Percentiles rank a stretch among this genome's conserved stretches.
Evolutionary conservation across 202 grass and related monocot species (phyloP).

Genomic region (Zoysia matrella): DNA sequence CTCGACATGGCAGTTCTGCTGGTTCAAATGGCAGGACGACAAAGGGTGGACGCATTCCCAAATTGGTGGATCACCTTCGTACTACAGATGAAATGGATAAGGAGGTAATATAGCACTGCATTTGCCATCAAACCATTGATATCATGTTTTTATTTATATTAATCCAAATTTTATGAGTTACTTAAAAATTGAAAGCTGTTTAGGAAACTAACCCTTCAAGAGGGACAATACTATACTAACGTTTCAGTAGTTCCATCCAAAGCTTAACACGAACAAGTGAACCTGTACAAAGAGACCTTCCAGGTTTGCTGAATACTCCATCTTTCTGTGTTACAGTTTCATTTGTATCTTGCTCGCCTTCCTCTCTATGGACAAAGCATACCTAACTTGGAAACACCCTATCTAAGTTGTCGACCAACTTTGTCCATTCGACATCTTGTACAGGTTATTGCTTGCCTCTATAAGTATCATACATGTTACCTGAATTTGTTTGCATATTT

Average conservation of each 20-base stretch:
- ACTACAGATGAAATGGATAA: conserved; percentile 72
- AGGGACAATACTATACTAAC: not conserved
- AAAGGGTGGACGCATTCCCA: conserved; percentile 72
- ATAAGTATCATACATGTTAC: conserved; percentile 15
- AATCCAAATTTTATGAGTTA: conserved; percentile 19
- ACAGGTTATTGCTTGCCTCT: conserved; percentile 5
- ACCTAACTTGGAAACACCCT: no score
- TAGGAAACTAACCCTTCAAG: conserved; percentile 23
- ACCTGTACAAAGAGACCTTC: not conserved
- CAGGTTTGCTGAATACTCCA: conserved; percentile 33
- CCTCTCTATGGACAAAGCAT: no score
- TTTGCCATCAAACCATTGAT: not conserved
- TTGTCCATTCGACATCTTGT: no score
- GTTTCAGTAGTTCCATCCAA: conserved; percentile 21
- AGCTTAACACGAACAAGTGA: not conserved
- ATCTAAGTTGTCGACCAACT: no score
- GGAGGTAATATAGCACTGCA: conserved; percentile 64
- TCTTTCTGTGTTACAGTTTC: conserved; percentile 68
- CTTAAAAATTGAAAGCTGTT: conserved; percentile 33
- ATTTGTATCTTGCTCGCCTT: conserved; percentile 57
- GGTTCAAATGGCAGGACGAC: conserved; percentile 72
- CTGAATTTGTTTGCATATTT: conserved; percentile 10
- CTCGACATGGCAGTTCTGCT: conserved; percentile 49
- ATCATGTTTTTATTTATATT: conserved; percentile 35
- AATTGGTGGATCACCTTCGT: conserved; percentile 79